These are phyloP conservation scores for Lodderomyces oxycetoniae DNA, from an alignment of 1,139 yeast genomes.

Conservation along the genomic window DNA sequence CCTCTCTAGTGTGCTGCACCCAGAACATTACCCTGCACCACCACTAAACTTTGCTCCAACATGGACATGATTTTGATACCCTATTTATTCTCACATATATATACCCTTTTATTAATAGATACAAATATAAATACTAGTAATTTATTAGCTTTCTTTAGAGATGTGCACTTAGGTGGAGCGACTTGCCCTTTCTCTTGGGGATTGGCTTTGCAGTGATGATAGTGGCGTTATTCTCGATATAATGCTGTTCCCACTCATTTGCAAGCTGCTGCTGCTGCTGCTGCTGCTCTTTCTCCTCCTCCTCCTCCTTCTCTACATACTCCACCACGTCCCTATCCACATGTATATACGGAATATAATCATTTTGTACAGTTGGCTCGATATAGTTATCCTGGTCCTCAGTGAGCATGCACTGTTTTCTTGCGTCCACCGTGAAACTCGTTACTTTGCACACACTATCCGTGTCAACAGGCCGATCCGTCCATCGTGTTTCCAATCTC, in stretches of 20 bases:
- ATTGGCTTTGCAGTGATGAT: not conserved
- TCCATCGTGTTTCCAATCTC: conserved; percentile 15
- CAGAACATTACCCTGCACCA: no score
- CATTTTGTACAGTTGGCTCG: conserved; percentile 16
- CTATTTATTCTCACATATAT: no score
- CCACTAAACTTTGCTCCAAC: no score
- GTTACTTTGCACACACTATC: conserved; percentile 21
- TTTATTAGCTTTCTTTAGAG: no score
- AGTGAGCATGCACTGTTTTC: conserved; percentile 22
- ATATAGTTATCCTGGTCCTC: conserved; percentile 23
- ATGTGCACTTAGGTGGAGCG: conserved; percentile 6
- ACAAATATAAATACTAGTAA: no score
- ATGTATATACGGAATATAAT: conserved; percentile 17
- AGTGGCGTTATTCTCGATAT: conserved; percentile 1
- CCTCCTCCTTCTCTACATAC: conserved; percentile 12
- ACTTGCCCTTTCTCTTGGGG: conserved; percentile 6
- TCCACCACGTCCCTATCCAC: conserved; percentile 17
- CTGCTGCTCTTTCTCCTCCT: conserved; percentile 4
- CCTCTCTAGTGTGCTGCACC: no score
- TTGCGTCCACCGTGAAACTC: conserved; percentile 23
- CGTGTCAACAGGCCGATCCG: conserved; percentile 11
- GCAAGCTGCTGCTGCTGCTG: no score
- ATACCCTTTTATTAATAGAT: no score
- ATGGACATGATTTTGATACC: no score
- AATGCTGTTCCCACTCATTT: conserved; percentile 2